phyloP scores from a whole-genome alignment of 352 stramenopile species.

The Globisporangium emineosum region DNA sequence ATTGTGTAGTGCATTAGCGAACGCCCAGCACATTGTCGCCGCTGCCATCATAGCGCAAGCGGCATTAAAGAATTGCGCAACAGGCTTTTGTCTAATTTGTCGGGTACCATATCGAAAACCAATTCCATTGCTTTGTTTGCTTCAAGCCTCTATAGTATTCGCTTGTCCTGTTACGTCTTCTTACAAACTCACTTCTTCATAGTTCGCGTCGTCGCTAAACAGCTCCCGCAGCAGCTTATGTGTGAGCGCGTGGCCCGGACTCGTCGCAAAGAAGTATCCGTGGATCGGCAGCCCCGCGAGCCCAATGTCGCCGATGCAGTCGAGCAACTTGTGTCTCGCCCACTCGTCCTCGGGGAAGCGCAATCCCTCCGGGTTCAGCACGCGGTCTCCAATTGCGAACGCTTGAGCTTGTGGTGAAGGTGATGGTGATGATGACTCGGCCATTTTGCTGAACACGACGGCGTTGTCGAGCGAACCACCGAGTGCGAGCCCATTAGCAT shows the following conservation, averaged over 20 bases:
- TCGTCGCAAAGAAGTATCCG: conserved; percentile 66
- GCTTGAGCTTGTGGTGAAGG: neutral
- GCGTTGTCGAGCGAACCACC: conserved; percentile 66
- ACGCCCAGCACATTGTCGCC: neutral
- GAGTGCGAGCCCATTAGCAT: conserved; percentile 39
- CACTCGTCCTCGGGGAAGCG: conserved; percentile 59
- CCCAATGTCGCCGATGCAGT: conserved; percentile 64
- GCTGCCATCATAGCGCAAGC: neutral
- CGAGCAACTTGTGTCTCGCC: conserved; percentile 69
- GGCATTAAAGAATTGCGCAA: neutral
- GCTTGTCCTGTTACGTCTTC: neutral
- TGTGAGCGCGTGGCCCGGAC: conserved; percentile 60
- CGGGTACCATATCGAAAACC: neutral
- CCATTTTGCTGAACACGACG: conserved; percentile 44
- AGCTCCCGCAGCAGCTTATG: conserved; percentile 53
- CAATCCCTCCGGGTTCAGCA: conserved; percentile 51
- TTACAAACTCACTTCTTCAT: conserved; percentile 20
- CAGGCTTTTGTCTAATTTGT: neutral
- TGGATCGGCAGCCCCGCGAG: conserved; percentile 54
- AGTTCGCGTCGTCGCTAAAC: conserved; percentile 44
- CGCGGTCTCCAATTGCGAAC: neutral
- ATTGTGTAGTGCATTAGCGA: neutral
- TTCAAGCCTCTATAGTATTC: conserved; percentile 2
- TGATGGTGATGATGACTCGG: neutral
- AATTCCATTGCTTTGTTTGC: conserved; percentile 18